Evolutionary conservation across 1,284 basidiomycete species (phyloP).

Genomic region (Sporisorium graminicola): DNA sequence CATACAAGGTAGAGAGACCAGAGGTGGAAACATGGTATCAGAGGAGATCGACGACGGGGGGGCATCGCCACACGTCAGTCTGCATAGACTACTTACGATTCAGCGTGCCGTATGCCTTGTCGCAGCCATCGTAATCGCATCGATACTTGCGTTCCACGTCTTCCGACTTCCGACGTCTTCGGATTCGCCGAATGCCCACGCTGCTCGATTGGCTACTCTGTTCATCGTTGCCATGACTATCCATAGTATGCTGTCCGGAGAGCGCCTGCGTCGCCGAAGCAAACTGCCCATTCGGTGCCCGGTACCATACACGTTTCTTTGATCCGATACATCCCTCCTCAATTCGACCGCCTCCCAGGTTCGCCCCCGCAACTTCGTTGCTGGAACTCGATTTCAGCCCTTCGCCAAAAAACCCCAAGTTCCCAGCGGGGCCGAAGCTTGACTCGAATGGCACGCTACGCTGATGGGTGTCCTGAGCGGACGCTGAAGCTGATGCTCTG

Average conservation of each 20-base stretch:
- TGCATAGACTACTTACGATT: conserved; percentile 74
- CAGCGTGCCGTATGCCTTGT: conserved; percentile 85
- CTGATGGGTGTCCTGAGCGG: not conserved
- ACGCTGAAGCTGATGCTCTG: not conserved
- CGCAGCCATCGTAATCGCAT: conserved; percentile 83
- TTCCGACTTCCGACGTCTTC: conserved; percentile 58
- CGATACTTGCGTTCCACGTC: conserved; percentile 86
- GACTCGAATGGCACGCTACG: not conserved
- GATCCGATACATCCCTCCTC: conserved; percentile 42
- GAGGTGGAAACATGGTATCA: not conserved
- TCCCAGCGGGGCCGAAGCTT: not conserved
- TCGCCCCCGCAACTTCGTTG: not conserved
- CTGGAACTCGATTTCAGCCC: not conserved
- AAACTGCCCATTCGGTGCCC: conserved; percentile 49
- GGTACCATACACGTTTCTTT: conserved; percentile 39
- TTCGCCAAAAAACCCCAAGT: not conserved
- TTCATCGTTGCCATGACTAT: conserved; percentile 1
- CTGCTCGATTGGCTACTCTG: conserved; percentile 2
- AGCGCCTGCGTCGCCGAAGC: conserved; percentile 32
- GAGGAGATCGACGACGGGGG: not conserved
- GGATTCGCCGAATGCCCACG: conserved; percentile 36
- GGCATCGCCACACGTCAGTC: conserved; percentile 15
- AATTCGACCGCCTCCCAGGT: conserved; percentile 11
- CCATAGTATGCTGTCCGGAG: not conserved
- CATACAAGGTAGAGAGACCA: not conserved